Percentiles rank a stretch among this genome's conserved stretches.
Conservation (phyloP, 305 asterid species). For the Fraxinus paxiana region DNA sequence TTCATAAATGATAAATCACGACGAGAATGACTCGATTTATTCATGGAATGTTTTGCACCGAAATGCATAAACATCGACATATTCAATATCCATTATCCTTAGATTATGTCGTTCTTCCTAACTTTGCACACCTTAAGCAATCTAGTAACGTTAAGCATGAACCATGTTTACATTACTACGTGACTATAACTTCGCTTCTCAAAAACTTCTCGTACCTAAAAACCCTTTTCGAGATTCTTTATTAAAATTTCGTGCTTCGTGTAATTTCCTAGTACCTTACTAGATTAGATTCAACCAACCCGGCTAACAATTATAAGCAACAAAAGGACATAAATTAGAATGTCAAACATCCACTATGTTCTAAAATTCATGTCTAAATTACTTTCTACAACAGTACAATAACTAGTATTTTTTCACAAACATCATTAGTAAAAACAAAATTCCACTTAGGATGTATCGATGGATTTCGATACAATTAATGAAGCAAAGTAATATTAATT, state of each 20-base stretch:
- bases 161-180: not conserved
- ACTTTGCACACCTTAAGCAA: not conserved
- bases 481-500: conserved; percentile 24
- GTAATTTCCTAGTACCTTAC: not conserved
- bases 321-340: conserved; percentile 42
- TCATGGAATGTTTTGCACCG: not conserved
- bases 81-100: not conserved
- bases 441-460: conserved; percentile 55
- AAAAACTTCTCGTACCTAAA: not conserved
- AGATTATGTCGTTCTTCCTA: not conserved
- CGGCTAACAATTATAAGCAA: conserved; percentile 36
- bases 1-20: not conserved
- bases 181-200: not conserved
- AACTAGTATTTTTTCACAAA: conserved; percentile 16
- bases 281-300: conserved; percentile 19
- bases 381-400: conserved; percentile 3
- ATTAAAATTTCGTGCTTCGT: not conserved
- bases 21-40: not conserved
- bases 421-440: conserved; percentile 30
- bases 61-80: not conserved
- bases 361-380: conserved; percentile 28
- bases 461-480: conserved; percentile 46
- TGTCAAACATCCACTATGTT: conserved; percentile 23
- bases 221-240: not conserved
- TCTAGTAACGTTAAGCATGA: not conserved